Evolutionary conservation across 768 basidiomycete genomes (phyloP), one percentile per base, ranked within the genome.

Genomic region (Paxillus involutus): DNA sequence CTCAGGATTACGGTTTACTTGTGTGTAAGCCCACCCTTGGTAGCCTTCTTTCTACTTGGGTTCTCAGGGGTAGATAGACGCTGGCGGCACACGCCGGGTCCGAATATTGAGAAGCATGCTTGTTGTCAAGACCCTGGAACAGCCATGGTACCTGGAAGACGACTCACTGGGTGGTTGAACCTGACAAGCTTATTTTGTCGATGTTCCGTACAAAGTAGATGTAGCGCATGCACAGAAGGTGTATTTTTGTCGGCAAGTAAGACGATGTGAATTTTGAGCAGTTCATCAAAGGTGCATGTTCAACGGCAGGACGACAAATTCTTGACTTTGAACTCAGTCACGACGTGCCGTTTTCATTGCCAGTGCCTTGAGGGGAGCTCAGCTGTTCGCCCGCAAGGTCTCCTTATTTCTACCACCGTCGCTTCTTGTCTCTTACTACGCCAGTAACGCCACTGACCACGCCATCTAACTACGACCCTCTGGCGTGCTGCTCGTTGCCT

Each of bases 151-250:
- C 40, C 60, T 65, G 21, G 21, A 21, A 21, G 21, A 21, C 21
- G 21, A 21, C 21, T 21, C 24, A 17, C 17, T 40, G 49, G 51
- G 41, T 24, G 39, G 49, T 29, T 29, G 64, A 48, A 49, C 37
- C 49, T 52, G 56, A 42, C 30, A 2, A 49, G 67, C 64, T 14
- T 49, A 63, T 66, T 55, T 57, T 53, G 66, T 13, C 30, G 55
- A 30, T 29, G 62, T 58, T 56, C 65, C 59, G 51, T 65, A 35
- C 4, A 47, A 16, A 33, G 44, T 32, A 32, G 16, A n/a, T 10
- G 35, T 13, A 35, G 35, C 35, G 35, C 35, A 13, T 40, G n/a
- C 3, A 32, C 32, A 9, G 2, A 17, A 8, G 39, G 39, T 40
- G 17, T 40, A 40, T 40, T 39, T 39, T 39, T 39, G n/a, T 39